Base-by-base conservation (phyloP, 1,139 yeast species). In the Taphrina betulina region DNA sequence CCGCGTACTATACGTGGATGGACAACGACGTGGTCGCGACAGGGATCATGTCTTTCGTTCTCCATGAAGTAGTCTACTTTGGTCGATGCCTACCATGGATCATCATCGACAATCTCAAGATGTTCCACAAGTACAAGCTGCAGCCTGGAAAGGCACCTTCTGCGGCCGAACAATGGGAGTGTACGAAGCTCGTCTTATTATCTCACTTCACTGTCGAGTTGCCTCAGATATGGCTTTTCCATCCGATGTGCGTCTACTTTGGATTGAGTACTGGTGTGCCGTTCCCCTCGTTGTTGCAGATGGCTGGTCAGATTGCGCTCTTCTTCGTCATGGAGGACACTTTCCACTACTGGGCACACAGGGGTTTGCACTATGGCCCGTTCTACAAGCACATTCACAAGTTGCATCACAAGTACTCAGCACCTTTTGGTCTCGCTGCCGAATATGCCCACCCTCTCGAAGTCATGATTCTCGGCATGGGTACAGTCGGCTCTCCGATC, bases 361-460 rank as follows among this genome's bases (percentile, higher is more conserved):
- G 97, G 64, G 77, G 82, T 33, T 81, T 90, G 70, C 97, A 90
- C 71, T 78, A 81, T 67, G 95, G 95, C 55, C 77, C 81, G 63
- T 82, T 90, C 68, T 90, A 90, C 78, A 87, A 85, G 73, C 79
- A 83, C 69, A 87, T 90, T 65, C 97, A 90, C 75, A 90, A 90
- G 74, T 95, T 87, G 74, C 97, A 90, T 72, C 97, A 90, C 72
- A 82, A 89, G 70, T 90, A 89, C 69, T 95, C 96, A 24, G 96
- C 96, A 37, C 97, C 97, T 29, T 90, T 90, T 69, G 97, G 97
- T 20, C 75, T 90, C 61, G 84, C 96, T 55, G 97, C 97, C 23
- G 97, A 90, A 72, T 90, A 90, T 69, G 97, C 97, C 5, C 96
- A 90, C 67, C 97, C 97, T 2, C 76, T 83, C 31, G 97, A 90